These are phyloP conservation scores for Colletotrichum sp. DNA, from an alignment of 2,329 filamentous ascomycete genomes.

Conservation along the genomic window DNA sequence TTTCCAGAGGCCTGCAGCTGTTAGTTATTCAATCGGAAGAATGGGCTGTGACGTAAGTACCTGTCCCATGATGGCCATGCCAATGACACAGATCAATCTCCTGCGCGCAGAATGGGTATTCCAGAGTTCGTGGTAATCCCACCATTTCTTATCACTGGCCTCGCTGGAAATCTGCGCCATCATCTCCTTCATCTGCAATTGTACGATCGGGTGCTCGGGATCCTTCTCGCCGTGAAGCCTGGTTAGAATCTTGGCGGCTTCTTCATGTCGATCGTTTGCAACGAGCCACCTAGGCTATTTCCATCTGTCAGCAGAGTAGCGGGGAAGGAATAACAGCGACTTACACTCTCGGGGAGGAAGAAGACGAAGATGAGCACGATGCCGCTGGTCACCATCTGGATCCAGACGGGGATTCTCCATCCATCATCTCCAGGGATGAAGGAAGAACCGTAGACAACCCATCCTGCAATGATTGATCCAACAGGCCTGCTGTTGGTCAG, in stretches of 20 bases:
- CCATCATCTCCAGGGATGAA: constrained; percentile 40
- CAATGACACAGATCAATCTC: constrained; percentile 55
- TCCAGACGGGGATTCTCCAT: constrained; percentile 56
- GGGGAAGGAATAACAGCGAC: neutral
- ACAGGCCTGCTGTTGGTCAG: constrained; percentile 23
- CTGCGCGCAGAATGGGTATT: constrained; percentile 51
- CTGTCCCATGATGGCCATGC: constrained; percentile 58
- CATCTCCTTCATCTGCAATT: constrained; percentile 56
- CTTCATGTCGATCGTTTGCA: constrained; percentile 42
- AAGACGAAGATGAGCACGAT: constrained; percentile 47
- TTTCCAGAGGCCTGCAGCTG: constrained; percentile 38
- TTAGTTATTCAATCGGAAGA: neutral
- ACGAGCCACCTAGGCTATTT: constrained; percentile 45
- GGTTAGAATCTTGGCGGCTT: constrained; percentile 46
- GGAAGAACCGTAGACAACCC: constrained; percentile 55
- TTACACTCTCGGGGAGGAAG: constrained; percentile 48
- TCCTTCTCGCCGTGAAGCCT: constrained; percentile 58
- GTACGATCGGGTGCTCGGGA: constrained; percentile 52
- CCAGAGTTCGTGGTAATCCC: constrained; percentile 59
- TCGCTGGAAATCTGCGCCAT: constrained; percentile 47
- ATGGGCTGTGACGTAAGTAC: constrained; percentile 32
- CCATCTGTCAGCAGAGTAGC: neutral
- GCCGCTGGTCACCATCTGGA: constrained; percentile 46
- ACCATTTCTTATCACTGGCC: constrained; percentile 59
- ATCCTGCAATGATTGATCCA: constrained; percentile 58